Evolutionary conservation across 2,329 filamentous ascomycete genomes (phyloP).

Genomic region (Rachicladosporium sp.): DNA sequence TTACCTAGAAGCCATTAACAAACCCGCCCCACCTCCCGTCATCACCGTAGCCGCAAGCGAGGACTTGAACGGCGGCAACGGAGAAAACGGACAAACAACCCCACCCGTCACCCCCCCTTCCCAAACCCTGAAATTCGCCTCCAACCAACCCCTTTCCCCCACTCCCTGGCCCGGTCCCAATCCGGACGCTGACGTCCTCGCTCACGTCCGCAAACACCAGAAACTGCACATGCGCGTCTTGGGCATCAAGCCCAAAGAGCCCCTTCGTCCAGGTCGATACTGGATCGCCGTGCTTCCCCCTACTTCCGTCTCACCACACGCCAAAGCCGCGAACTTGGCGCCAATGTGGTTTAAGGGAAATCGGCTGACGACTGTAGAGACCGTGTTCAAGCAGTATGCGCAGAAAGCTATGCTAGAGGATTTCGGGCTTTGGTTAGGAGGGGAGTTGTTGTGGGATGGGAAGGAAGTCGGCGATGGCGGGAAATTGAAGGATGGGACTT

Average conservation of each 20-base stretch:
- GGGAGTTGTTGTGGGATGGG: conserved; percentile 10
- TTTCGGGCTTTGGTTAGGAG: conserved; percentile 14
- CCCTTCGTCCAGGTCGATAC: conserved; percentile 13
- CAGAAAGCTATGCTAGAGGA: conserved; percentile 9
- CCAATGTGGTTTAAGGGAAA: conserved; percentile 23
- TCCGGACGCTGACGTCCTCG: conserved; percentile 7
- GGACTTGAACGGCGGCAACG: neutral
- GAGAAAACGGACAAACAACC: neutral
- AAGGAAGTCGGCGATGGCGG: conserved; percentile 1
- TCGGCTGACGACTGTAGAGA: conserved; percentile 19
- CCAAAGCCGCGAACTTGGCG: too few species aligned
- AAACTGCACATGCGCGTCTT: conserved; percentile 14
- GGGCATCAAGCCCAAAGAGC: conserved; percentile 2
- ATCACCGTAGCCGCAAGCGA: neutral
- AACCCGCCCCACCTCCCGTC: neutral
- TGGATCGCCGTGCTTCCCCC: conserved; percentile 21
- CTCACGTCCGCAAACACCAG: conserved; percentile 12
- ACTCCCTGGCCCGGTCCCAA: neutral
- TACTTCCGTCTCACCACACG: too few species aligned
- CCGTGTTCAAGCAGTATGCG: conserved; percentile 18
- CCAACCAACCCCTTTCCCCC: neutral
- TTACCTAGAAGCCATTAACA: conserved; percentile 1
- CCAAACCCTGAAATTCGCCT: neutral
- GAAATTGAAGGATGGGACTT: too few species aligned
- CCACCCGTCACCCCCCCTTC: conserved; percentile 1